A percentile compares a stretch with the other conserved stretches of the same genome.
Evolutionary conservation across 495 filamentous ascomycete species (phyloP).

Genomic region (Entonaema liquescens): DNA sequence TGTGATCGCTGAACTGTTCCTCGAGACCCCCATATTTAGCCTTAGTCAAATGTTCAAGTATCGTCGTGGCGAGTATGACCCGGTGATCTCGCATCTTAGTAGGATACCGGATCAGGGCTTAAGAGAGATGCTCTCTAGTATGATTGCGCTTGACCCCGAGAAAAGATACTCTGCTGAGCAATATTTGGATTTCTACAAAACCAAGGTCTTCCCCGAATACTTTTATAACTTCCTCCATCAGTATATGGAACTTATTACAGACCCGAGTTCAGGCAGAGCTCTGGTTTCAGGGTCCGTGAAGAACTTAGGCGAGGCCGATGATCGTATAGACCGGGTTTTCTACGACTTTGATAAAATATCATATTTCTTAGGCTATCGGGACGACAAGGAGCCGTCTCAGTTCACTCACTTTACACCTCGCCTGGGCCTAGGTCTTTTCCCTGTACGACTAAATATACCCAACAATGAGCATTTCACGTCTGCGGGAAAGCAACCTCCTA

Average conservation of each 20-base stretch:
- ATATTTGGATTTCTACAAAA: slow-evolving; percentile 90
- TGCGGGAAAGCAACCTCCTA: slow-evolving; percentile 51
- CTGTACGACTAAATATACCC: slow-evolving; percentile 88
- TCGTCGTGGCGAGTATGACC: slow-evolving; percentile 90
- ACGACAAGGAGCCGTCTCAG: slow-evolving; percentile 49
- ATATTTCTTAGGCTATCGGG: slow-evolving; percentile 82
- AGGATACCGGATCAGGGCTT: slow-evolving; percentile 90
- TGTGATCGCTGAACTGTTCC: slow-evolving; percentile 95
- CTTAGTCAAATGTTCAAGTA: slow-evolving; percentile 95
- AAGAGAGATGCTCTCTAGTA: slow-evolving; percentile 86
- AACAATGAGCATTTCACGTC: slow-evolving; percentile 75
- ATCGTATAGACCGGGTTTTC: slow-evolving; percentile 90
- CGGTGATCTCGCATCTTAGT: slow-evolving; percentile 76
- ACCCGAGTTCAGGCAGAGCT: slow-evolving; percentile 81
- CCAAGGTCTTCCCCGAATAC: slow-evolving; percentile 92
- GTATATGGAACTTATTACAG: slow-evolving; percentile 95
- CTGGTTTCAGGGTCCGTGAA: slow-evolving; percentile 67
- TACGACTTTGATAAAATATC: slow-evolving; percentile 98
- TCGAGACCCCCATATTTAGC: slow-evolving; percentile 94
- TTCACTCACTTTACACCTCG: slow-evolving; percentile 49
- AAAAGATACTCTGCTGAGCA: slow-evolving; percentile 93
- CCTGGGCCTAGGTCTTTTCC: slow-evolving; percentile 64
- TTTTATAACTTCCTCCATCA: slow-evolving; percentile 98
- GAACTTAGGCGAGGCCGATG: slow-evolving; percentile 84
- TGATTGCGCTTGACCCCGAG: slow-evolving; percentile 94